Percentiles rank a stretch among this genome's conserved stretches.
Evolutionary conservation across 1,139 yeast species (phyloP).

Genomic region (Saccharomyces hybrid): DNA sequence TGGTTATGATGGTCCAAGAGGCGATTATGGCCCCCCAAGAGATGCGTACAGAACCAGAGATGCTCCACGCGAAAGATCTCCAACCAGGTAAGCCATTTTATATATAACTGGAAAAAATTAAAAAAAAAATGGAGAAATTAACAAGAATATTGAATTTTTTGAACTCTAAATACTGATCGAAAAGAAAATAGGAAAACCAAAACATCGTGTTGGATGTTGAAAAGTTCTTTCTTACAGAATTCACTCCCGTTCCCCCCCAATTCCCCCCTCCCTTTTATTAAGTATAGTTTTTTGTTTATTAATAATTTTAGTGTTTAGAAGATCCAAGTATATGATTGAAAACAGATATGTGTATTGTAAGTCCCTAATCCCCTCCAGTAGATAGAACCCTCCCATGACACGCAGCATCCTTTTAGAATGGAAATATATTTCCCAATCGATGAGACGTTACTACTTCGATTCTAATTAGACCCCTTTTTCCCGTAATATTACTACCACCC

Average conservation of each 20-base stretch:
- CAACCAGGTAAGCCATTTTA: conserved; percentile 39
- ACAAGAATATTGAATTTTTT: neutral
- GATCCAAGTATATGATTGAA: neutral
- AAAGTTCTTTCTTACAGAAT: neutral
- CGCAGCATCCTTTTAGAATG: neutral
- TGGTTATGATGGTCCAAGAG: conserved; percentile 28
- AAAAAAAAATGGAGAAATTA: neutral
- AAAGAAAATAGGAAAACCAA: neutral
- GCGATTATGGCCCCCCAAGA: conserved; percentile 27
- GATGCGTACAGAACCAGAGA: conserved; percentile 33
- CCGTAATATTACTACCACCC: conserved; percentile 15
- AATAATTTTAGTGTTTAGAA: neutral
- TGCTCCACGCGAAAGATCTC: conserved; percentile 52
- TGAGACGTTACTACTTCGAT: conserved; percentile 5
- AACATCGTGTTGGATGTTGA: neutral
- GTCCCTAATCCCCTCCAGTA: neutral
- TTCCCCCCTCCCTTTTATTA: neutral
- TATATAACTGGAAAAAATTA: neutral
- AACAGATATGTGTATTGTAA: neutral
- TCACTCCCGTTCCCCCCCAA: neutral
- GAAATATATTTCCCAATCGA: neutral
- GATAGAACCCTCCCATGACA: neutral
- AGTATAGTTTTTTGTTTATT: conserved; percentile 1
- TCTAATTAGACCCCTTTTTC: conserved; percentile 16
- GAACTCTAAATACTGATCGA: neutral